Evolutionary conservation across 129 eudicot genomes (phyloP).

Genomic region (Helianthus tuberosus): DNA sequence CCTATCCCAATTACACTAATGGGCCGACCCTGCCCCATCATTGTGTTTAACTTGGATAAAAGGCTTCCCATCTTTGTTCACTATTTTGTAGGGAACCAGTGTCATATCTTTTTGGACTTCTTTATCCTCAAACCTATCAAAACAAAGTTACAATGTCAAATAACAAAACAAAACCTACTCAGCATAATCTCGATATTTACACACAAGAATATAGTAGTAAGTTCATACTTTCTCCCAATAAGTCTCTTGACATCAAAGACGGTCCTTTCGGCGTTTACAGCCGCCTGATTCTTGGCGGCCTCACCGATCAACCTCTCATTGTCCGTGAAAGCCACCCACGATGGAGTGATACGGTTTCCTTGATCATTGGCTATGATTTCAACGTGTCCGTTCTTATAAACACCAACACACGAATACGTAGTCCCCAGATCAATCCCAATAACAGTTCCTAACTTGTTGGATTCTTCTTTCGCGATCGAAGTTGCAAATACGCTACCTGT

Average conservation of each 20-base stretch:
- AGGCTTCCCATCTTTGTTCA: slow-evolving; percentile 61
- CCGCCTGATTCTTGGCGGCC: slow-evolving; percentile 72
- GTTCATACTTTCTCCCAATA: slow-evolving; percentile 74
- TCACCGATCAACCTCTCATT: slow-evolving; percentile 65
- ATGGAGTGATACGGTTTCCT: slow-evolving; percentile 70
- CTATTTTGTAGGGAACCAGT: slow-evolving; percentile 53
- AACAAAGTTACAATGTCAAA: too few relatives aligned
- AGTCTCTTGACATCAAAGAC: slow-evolving; percentile 65
- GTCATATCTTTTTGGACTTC: slow-evolving; percentile 61
- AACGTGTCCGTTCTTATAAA: slow-evolving; percentile 60
- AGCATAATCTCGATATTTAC: not conserved
- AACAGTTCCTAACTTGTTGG: slow-evolving; percentile 58
- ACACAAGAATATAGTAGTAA: too few relatives aligned
- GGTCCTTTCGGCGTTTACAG: slow-evolving; percentile 60
- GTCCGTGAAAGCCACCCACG: slow-evolving; percentile 74
- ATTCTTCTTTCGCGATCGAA: slow-evolving; percentile 60
- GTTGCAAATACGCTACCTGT: slow-evolving; percentile 55
- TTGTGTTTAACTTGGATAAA: slow-evolving; percentile 50
- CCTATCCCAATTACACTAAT: too few relatives aligned
- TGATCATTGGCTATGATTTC: slow-evolving; percentile 70
- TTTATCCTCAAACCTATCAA: slow-evolving; percentile 59
- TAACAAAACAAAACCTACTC: too few relatives aligned
- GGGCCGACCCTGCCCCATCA: too few relatives aligned
- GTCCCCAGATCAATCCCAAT: slow-evolving; percentile 65
- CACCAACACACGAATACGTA: slow-evolving; percentile 68